A percentile compares a stretch with the other conserved stretches of the same genome.
These are phyloP conservation scores for Quercus variabilis DNA, from an alignment of 306 rosid species.

Conservation along the genomic window DNA sequence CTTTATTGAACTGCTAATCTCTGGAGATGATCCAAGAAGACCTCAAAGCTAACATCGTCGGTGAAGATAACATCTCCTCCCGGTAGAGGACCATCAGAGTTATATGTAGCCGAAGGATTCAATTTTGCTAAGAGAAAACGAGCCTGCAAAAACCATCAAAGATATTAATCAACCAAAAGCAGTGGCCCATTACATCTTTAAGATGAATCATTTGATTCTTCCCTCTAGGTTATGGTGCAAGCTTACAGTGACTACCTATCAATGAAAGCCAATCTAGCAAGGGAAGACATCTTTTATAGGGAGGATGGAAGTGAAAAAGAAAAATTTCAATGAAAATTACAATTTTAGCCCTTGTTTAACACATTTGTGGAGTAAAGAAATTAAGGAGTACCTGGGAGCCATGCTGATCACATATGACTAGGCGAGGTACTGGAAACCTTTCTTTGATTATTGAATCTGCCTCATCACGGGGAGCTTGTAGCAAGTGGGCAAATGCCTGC, in stretches of 20 bases:
- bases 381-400: constrained; percentile 66
- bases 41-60: constrained; percentile 94
- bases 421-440: constrained; percentile 95
- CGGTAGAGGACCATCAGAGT: constrained; percentile 60
- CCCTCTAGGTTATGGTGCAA: not conserved
- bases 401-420: constrained; percentile 94
- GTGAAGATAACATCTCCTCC: constrained; percentile 96
- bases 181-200: not conserved
- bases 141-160: constrained; percentile 48
- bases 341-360: not conserved
- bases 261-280: not conserved
- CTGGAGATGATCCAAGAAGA: constrained; percentile 93
- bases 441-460: constrained; percentile 70
- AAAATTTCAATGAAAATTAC: not conserved
- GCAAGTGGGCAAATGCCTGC: constrained; percentile 91
- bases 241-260: not conserved
- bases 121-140: constrained; percentile 90
- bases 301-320: not conserved
- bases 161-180: not conserved
- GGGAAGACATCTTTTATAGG: not conserved
- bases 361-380: not conserved
- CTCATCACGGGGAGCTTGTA: constrained; percentile 81
- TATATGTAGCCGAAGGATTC: constrained; percentile 93
- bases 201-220: not conserved
- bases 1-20: constrained; percentile 88